phyloP scores from a whole-genome alignment of 2,329 filamentous ascomycete genomes.

The Penicillium glabrum region DNA sequence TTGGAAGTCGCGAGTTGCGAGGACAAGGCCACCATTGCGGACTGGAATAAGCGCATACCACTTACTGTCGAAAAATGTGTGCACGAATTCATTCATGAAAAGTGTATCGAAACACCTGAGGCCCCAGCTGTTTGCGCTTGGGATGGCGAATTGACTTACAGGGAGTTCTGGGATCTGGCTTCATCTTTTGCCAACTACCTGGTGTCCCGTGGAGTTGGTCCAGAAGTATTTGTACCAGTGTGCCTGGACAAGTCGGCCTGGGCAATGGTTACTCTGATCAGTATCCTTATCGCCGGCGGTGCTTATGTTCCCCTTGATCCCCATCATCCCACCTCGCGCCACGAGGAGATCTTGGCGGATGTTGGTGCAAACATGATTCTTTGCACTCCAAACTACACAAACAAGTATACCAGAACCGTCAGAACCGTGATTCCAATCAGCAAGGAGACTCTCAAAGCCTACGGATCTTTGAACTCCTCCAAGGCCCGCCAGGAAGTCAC shows the following conservation, averaged over 20 bases:
- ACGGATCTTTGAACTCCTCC: constrained; percentile 17
- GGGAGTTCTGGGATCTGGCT: constrained; percentile 29
- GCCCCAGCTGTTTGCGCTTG: constrained; percentile 36
- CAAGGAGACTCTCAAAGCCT: constrained; percentile 31
- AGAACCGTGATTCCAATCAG: constrained; percentile 34
- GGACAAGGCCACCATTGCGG: constrained; percentile 32
- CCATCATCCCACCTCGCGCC: constrained; percentile 33
- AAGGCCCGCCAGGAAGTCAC: constrained; percentile 5
- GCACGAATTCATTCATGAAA: constrained; percentile 34
- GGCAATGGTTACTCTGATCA: constrained; percentile 34
- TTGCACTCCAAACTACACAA: constrained; percentile 32
- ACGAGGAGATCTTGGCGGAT: constrained; percentile 34
- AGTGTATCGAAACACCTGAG: constrained; percentile 23
- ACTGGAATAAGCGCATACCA: constrained; percentile 32
- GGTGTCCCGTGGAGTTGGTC: constrained; percentile 31
- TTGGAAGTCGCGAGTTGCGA: constrained; percentile 34
- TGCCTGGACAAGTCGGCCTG: constrained; percentile 38
- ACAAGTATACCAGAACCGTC: constrained; percentile 28
- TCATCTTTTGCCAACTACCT: constrained; percentile 33
- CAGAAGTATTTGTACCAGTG: constrained; percentile 33
- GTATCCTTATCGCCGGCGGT: constrained; percentile 35
- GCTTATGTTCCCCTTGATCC: constrained; percentile 37
- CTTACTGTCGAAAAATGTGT: constrained; percentile 29
- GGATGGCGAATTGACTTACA: constrained; percentile 37
- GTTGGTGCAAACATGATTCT: constrained; percentile 33